Evolutionary conservation across 768 basidiomycete species (phyloP), one percentile per base, ranked within the genome.

Genomic region (Tricholoma matsutake): DNA sequence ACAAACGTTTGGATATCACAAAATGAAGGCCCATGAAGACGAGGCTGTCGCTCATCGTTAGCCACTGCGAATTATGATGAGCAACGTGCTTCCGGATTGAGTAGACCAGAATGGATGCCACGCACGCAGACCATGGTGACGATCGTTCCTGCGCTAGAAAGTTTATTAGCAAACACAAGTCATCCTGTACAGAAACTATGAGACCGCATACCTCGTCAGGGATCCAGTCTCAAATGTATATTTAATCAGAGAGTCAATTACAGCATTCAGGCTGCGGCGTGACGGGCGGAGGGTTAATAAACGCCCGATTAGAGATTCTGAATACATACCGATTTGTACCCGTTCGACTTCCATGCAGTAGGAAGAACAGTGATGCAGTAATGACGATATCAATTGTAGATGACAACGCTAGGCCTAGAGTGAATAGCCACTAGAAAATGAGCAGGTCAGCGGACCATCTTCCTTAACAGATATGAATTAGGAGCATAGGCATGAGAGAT

Each of bases 171-270:
- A 29, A 25, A 25, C 22, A 31, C 6, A 37, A n/a, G 22, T 3
- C 6, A 37, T 29, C 14, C 22, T 29, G 25, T 2, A 39, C 5
- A 49, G 3, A 29, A 31, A 18, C 11, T 4, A 13, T 9, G 22
- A 14, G 5, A 22, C 14, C n/a, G 16, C 66, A 11, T 64, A 78
- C 79, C 79, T 79, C n/a, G 83, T 84, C 18, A 84, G 67, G 16
- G 75, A 71, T 14, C 82, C 83, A 35, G 79, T 84, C 65, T 85
- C 83, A 58, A 84, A 81, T 0, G 82, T 74, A 64, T 85, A 85
- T 13, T 78, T 65, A 31, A 80, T 80, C 25, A 83, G 70, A 1
- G 77, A 68, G 49, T 82, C 75, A 55, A 85, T 78, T 28, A 84
- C 67, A 0, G 72, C 73, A 60, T 83, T 82, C 57, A 83, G 59